Evolutionary conservation across 345 rosid species (phyloP), one percentile per base, ranked within the genome.

Genomic region (Brassica juncea): DNA sequence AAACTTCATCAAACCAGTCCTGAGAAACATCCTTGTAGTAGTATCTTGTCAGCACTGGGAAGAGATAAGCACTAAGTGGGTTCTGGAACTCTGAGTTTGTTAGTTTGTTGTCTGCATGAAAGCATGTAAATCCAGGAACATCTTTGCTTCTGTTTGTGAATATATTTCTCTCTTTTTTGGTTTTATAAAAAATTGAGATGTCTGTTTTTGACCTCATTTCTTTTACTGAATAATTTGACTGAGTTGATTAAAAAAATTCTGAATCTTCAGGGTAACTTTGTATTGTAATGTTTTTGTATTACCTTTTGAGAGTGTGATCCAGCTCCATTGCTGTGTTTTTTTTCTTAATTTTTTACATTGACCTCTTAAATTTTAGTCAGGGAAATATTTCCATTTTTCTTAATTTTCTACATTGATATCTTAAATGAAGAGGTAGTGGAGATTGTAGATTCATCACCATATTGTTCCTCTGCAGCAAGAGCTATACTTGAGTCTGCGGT

Each of bases 1-100:
- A 89, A 85, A 83, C 96, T 70, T 89, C 93, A 11, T 84, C 97
- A 1, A 84, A 86, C 64, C 84, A 90, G 62, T 86, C 86, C 64
- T 27, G 28, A 27, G 35, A 32, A 32, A 32, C 35, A 32, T 32
- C 35, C 35, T 32, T 32, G 30, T 27, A 27, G 31, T 30, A 30
- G 34, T 9, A 60, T 70, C 28, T 21, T 32, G 19, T 77, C 70
- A 69, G 80, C 70, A 32, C 60, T 61, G 74, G 37, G 23, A 70
- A 69, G 80, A 70, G 64, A 62, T n/a, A 32, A 27, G 3, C 3
- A 25, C 32, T 21, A 70, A 77, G 66, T 70, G 71, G 63, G 71
- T 71, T 63, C 59, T 63, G 31, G 58, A 37, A 70, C 16, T 63
- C 52, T 64, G 66, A 72, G 82, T 72, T 37, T 71, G 67, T 71